Conservation (phyloP, 2,329 filamentous ascomycete genomes). For the Alternaria hordeiaustralica region DNA sequence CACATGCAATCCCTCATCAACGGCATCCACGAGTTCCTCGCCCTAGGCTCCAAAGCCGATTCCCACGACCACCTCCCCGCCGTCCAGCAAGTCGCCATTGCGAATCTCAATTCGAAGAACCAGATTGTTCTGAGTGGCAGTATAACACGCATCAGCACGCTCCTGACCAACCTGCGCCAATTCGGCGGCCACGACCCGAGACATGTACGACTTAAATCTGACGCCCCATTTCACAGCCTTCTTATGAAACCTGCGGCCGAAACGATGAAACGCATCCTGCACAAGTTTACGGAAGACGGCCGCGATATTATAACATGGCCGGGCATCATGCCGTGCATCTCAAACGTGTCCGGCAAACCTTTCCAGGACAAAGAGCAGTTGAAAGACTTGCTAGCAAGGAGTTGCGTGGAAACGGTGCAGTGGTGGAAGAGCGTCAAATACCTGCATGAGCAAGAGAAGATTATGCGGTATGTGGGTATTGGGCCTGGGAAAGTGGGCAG, state of each 20-base stretch:
- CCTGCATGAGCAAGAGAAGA: slow-evolving; percentile 80
- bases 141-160: slow-evolving; percentile 78
- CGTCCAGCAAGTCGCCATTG: slow-evolving; percentile 86
- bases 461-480: slow-evolving; percentile 87
- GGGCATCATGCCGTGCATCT: slow-evolving; percentile 76
- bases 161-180: slow-evolving; percentile 83
- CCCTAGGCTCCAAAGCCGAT: slow-evolving; percentile 71
- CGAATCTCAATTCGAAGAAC: slow-evolving; percentile 94
- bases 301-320: slow-evolving; percentile 77
- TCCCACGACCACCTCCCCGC: slow-evolving; percentile 72
- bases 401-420: slow-evolving; percentile 87
- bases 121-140: slow-evolving; percentile 94
- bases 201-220: slow-evolving; percentile 83
- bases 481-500: slow-evolving; percentile 92
- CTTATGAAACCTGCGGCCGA: slow-evolving; percentile 86
- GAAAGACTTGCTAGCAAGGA: slow-evolving; percentile 77
- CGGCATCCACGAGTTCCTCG: slow-evolving; percentile 80
- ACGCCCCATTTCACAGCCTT: slow-evolving; percentile 89
- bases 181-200: slow-evolving; percentile 92
- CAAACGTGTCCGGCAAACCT: slow-evolving; percentile 82
- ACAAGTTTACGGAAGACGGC: slow-evolving; percentile 61
- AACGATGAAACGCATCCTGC: slow-evolving; percentile 73
- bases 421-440: slow-evolving; percentile 97
- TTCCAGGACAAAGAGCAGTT: slow-evolving; percentile 76
- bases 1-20: slow-evolving; percentile 73